Conservation (phyloP, 2,329 filamentous ascomycete genomes). For the Trichoderma sp. region DNA sequence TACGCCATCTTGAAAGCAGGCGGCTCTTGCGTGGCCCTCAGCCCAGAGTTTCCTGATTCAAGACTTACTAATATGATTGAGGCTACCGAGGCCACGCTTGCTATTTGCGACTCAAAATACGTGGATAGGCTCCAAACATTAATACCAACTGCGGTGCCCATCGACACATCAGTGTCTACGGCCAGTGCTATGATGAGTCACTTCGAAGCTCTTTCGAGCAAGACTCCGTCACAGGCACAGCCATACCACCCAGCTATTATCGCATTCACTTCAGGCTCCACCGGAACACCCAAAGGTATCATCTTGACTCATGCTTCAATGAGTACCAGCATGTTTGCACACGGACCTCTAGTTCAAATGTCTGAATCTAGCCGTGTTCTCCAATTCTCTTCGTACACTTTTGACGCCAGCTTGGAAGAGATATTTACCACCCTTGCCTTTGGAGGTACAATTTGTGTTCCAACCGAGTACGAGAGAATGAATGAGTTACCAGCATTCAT, state of each 20-base stretch:
- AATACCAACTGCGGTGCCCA: not conserved
- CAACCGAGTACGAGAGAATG: conserved; percentile 21
- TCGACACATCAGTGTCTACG: not conserved
- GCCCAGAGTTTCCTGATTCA: not conserved
- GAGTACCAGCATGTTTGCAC: not conserved
- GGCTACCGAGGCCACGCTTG: not conserved
- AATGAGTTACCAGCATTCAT: not conserved
- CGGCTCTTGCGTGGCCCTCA: not conserved
- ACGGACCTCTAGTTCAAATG: not conserved
- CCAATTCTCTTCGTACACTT: conserved; percentile 14
- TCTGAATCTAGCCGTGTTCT: not conserved
- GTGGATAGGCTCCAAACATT: not conserved
- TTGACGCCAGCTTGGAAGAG: conserved; percentile 8
- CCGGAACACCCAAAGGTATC: not conserved
- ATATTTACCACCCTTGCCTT: conserved; percentile 1
- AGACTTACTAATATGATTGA: not conserved
- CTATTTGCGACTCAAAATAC: not conserved
- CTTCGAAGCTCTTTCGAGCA: not conserved
- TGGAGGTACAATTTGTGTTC: conserved; percentile 21
- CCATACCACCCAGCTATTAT: not conserved
- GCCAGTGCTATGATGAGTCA: not conserved
- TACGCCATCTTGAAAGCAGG: not conserved
- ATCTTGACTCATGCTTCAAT: not conserved
- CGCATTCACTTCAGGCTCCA: not conserved
- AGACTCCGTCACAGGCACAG: not conserved